Conservation (phyloP, 305 asterid genomes). For the Solanum aculeatissimum region DNA sequence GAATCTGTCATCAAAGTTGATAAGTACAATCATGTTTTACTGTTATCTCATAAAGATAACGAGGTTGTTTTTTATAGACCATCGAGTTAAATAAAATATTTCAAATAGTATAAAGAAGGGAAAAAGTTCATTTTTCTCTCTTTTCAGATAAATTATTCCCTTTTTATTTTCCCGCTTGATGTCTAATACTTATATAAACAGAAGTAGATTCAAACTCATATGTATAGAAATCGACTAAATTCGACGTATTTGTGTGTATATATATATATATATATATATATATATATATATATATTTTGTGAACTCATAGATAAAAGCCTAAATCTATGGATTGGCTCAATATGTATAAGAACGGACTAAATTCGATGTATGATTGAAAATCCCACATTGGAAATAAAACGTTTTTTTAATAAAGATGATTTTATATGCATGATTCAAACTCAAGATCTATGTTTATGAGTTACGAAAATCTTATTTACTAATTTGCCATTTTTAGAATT, state of each 20-base stretch:
- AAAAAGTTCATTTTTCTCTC: too few relatives aligned
- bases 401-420: background rate
- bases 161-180: background rate
- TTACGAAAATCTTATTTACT: background rate
- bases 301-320: background rate
- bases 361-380: background rate
- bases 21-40: background rate
- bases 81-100: background rate
- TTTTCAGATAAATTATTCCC: too few relatives aligned
- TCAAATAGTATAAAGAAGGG: background rate
- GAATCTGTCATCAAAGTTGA: background rate
- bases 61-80: background rate
- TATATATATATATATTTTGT: background rate
- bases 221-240: too few relatives aligned
- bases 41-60: background rate
- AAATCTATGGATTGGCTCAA: background rate
- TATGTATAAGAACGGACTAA: background rate
- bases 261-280: too few relatives aligned
- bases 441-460: background rate
- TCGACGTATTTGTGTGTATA: too few relatives aligned
- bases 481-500: background rate
- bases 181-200: background rate
- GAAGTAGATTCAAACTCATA: background rate
- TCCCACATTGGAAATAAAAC: background rate
- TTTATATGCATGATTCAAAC: background rate